Conservation (phyloP, 2,329 filamentous ascomycete genomes). For the Neocatenulostroma microsporum region DNA sequence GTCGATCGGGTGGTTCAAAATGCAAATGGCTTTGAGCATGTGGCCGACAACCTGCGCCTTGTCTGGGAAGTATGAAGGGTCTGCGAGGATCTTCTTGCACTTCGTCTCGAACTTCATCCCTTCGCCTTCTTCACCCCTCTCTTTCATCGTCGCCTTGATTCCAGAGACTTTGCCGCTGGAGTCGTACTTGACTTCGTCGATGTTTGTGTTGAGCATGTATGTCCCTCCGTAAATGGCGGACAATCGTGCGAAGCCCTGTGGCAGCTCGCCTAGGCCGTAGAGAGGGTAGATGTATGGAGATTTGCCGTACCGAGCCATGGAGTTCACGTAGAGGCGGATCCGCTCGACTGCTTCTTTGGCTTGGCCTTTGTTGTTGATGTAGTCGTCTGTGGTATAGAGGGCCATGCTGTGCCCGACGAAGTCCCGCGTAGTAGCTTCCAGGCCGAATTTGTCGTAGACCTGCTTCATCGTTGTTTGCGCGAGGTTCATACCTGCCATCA, state of each 20-base stretch:
- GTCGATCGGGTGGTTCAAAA: constrained; percentile 87
- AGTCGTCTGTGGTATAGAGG: constrained; percentile 82
- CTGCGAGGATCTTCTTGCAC: constrained; percentile 89
- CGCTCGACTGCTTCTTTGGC: constrained; percentile 83
- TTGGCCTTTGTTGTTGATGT: constrained; percentile 64
- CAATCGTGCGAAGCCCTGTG: constrained; percentile 92
- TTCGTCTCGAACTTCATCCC: constrained; percentile 93
- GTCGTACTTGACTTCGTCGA: constrained; percentile 76
- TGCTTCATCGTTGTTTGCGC: constrained; percentile 83
- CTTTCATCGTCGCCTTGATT: constrained; percentile 96
- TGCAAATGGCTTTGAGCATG: constrained; percentile 92
- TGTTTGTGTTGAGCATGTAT: constrained; percentile 96
- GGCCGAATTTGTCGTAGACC: constrained; percentile 96
- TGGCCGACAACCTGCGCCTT: constrained; percentile 85
- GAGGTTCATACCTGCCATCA: constrained; percentile 68
- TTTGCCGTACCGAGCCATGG: constrained; percentile 94
- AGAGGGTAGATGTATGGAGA: constrained; percentile 99
- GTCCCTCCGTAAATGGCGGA: constrained; percentile 98
- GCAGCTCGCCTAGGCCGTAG: constrained; percentile 93
- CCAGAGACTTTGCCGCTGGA: constrained; percentile 79
- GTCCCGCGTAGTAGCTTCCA: constrained; percentile 81
- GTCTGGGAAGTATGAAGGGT: constrained; percentile 90
- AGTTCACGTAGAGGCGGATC: constrained; percentile 94
- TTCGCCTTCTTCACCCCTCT: constrained; percentile 63
- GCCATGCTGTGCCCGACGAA: constrained; percentile 99